Evolutionary conservation across 371 early-diverging fungal species (phyloP), one percentile per base, ranked within the genome.

Genomic region (Syncephalis plumigaleata): DNA sequence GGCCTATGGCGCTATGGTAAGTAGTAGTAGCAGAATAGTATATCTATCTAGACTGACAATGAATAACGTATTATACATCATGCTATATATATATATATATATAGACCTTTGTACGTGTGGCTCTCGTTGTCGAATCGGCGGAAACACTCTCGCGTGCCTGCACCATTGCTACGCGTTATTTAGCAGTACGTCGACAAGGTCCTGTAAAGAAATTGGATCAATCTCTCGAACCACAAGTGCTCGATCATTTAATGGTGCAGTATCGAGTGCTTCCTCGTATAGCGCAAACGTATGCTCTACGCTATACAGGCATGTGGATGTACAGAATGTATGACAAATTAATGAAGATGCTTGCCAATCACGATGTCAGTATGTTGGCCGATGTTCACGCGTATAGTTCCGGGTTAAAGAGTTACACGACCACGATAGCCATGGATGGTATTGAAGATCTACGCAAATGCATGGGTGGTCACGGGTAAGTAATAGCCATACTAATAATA

Each of bases 401-500:
- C 0, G 86, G 85, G 9, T 70, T 91, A 45, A 91, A 91, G 67
- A 70, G 77, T 27, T 72, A 81, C 63, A 72, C 74, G 18, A 84
- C 87, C 0, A 80, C 78, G 20, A 65, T 79, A 53, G 78, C 73
- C n/a, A 58, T 75, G 5, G 71, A 75, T 15, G 80, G 78, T n/a
- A 73, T 91, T 49, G 91, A 91, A 54, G 77, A 78, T 2, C 69
- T 79, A 52, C 65, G 78, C 50, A 64, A 81, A 48, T 66, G 77
- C 55, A 57, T 83, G 60, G 91, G 91, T 50, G 91, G 91, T 23
- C 87, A 88, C 46, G 88, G 87, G 3, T 90, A 74, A 59, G 75
- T 80, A 15, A 54, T 57, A 68, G 73, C 55, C 11, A 11, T 31
- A 31, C 53, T 65, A 55, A 7, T 31, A 31, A 31, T 31, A 31